Percentiles rank a stretch among this genome's conserved stretches.
phyloP scores from a whole-genome alignment of 352 stramenopile species.

The Globisporangium yorkense region DNA sequence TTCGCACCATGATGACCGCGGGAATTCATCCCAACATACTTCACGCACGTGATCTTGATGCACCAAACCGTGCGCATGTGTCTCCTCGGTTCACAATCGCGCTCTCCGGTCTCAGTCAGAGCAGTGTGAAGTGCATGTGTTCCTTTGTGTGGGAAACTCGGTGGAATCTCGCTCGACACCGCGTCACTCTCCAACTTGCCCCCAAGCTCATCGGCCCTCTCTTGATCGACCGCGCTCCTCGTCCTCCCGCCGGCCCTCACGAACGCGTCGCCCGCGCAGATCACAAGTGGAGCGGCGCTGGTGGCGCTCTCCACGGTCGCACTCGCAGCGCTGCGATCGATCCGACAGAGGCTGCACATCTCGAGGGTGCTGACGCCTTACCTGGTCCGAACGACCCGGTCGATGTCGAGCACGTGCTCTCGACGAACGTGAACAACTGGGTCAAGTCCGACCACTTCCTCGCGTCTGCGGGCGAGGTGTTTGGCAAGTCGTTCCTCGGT shows the following conservation, averaged over 20 bases:
- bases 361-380: conserved; percentile 1
- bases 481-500: conserved; percentile 61
- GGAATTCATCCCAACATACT: no score
- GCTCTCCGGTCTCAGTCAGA: no score
- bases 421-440: conserved; percentile 60
- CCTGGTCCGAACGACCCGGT: conserved; percentile 24
- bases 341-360: conserved; percentile 4
- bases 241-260: background rate
- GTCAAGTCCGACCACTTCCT: conserved; percentile 58
- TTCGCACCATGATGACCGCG: no score
- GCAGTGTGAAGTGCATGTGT: no score
- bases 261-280: no score
- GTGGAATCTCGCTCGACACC: no score
- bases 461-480: conserved; percentile 51
- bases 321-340: background rate
- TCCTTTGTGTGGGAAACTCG: no score
- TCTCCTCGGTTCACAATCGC: no score
- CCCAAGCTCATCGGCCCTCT: background rate
- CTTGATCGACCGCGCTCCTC: background rate
- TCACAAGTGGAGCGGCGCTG: no score
- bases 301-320: background rate
- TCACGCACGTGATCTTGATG: no score
- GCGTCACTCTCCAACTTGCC: background rate
- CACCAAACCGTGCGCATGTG: no score
- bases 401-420: conserved; percentile 54